Base-by-base conservation (phyloP, 208 protist species). In the Trypanosoma boissoni region DNA sequence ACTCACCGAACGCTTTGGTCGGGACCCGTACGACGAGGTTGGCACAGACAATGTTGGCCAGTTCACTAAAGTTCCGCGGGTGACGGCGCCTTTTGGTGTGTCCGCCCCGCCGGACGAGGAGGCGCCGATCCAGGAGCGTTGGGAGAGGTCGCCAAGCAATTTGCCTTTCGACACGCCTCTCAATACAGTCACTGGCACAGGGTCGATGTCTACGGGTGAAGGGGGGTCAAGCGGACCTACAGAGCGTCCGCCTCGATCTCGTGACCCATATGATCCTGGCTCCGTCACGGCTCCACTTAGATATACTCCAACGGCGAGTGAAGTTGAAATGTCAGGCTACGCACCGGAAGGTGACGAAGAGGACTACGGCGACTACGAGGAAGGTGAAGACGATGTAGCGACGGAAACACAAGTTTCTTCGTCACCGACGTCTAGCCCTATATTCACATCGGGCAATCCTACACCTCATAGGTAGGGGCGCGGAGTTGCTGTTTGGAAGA, bases 21-120 rank as follows among this genome's bases (percentile, higher is more conserved):
- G 20, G 8, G 68, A 64, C 2, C 23, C 45, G 32, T 61, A 60
- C 58, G 67, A 58, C 18, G 80, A 87, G 59, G 80, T 84, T 61
- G 72, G 78, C 28, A 83, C 64, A 4, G 80, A 78, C 26, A 74
- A 71, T 56, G 84, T 83, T 50, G 58, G 72, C 27, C 62, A 80
- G 43, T 64, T 80, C 55, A 42, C 65, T 18, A 20, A 64, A 6
- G 54, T 44, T 8, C 42, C 58, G 39, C 29, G 32, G 49, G 42
- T 39, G 2, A 45, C 54, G 27, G 37, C 50, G 21, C 48, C 72
- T 20, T 60, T 46, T 37, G 59, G 36, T 0, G 39, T 43, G 18
- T 53, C 42, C 54, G 68, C 64, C 27, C 64, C 63, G 21, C 60
- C 46, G 20, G 57, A 79, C 42, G 70, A 73, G 20, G 59, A 64